A percentile compares a stretch with the other conserved stretches of the same genome.
phyloP scores from a whole-genome alignment of 2,329 filamentous ascomycete species.

The Fusarium succisae region DNA sequence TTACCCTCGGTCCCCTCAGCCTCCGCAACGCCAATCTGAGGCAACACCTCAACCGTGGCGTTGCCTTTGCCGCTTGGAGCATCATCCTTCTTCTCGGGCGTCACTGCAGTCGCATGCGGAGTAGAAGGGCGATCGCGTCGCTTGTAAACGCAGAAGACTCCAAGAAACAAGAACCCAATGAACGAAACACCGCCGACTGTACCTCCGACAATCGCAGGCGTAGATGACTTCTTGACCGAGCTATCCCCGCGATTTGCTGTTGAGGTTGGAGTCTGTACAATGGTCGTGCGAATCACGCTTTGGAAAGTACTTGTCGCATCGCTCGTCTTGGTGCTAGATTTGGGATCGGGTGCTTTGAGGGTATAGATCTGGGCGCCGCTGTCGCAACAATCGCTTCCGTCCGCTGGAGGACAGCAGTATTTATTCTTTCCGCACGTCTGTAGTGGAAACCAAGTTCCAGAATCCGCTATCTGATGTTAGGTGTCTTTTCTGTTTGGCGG shows the following conservation, averaged over 20 bases:
- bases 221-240: background rate
- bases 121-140: background rate
- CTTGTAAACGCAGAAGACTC: constrained; percentile 16
- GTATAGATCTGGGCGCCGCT: constrained; percentile 27
- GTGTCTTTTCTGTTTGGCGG: accelerated
- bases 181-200: constrained; percentile 29
- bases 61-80: background rate
- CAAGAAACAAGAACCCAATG: constrained; percentile 23
- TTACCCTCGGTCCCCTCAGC: constrained; percentile 17
- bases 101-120: background rate
- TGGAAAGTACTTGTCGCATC: background rate
- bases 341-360: constrained; percentile 11
- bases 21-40: background rate
- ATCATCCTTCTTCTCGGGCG: background rate
- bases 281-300: background rate
- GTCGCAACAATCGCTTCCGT: constrained; percentile 24
- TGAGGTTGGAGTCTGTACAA: background rate
- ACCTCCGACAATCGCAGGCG: constrained; percentile 29
- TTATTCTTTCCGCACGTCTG: constrained; percentile 30
- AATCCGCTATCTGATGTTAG: background rate
- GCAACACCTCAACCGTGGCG: background rate
- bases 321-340: background rate
- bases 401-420: constrained; percentile 32
- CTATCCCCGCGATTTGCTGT: background rate
- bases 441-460: constrained; percentile 23